These are phyloP conservation scores for Didymosphaeria variabile DNA, from an alignment of 2,329 filamentous ascomycete genomes.

Conservation along the genomic window DNA sequence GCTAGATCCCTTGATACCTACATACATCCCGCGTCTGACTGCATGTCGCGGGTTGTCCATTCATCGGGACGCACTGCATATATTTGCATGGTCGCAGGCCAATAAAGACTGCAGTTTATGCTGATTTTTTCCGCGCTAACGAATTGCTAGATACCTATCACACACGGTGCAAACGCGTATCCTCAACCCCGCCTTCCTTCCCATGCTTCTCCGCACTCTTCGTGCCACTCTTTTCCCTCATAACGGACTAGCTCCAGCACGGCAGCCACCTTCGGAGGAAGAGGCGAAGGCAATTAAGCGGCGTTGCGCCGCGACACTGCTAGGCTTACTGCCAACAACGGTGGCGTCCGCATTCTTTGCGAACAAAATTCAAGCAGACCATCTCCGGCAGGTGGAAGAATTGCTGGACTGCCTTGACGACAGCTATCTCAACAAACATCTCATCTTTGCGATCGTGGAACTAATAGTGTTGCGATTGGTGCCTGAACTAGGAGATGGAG, in stretches of 20 bases:
- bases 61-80: constrained; percentile 31
- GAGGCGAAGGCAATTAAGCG: constrained; percentile 70
- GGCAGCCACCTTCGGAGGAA: constrained; percentile 66
- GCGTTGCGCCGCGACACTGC: constrained; percentile 70
- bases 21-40: constrained; percentile 34
- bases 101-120: constrained; percentile 28
- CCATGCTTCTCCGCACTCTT: constrained; percentile 68
- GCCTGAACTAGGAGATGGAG: constrained; percentile 81
- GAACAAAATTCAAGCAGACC: constrained; percentile 55
- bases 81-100: constrained; percentile 31
- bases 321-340: constrained; percentile 57
- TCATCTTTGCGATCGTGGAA: constrained; percentile 85
- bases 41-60: constrained; percentile 31
- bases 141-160: constrained; percentile 55
- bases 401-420: constrained; percentile 81
- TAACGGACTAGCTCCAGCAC: constrained; percentile 74
- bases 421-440: constrained; percentile 89
- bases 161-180: constrained; percentile 54
- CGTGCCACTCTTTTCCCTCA: constrained; percentile 87
- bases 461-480: constrained; percentile 81
- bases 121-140: constrained; percentile 38
- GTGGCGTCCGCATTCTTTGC: constrained; percentile 49
- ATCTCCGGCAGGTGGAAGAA: constrained; percentile 67
- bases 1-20: constrained; percentile 11
- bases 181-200: constrained; percentile 55